Conservation (phyloP, 2,329 filamentous ascomycete species). For the Calycina herbarum region DNA sequence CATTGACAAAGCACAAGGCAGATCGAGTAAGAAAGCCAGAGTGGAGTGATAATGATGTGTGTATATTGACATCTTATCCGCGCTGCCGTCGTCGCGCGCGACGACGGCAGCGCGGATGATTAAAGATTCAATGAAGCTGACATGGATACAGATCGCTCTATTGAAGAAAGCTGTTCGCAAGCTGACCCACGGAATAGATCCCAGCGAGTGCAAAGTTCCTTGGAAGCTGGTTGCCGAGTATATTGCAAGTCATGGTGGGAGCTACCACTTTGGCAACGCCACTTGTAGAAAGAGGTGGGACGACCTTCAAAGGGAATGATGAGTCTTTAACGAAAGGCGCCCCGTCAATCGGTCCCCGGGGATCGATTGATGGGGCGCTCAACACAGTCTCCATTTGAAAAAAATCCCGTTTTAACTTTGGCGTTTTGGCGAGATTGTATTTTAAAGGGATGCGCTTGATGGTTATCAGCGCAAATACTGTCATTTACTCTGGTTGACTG, state of each 20-base stretch:
- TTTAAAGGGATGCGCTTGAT: neutral
- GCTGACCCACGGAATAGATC: conserved; percentile 28
- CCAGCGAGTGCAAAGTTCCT: conserved; percentile 43
- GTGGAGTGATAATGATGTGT: conserved; percentile 65
- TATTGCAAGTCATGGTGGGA: conserved; percentile 52
- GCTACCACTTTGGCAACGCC: conserved; percentile 59
- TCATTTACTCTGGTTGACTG: neutral
- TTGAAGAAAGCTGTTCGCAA: conserved; percentile 46
- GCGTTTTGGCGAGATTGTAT: neutral
- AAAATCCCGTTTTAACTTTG: neutral
- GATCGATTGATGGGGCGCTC: too few relatives aligned
- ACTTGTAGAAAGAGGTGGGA: conserved; percentile 61
- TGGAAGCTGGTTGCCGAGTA: conserved; percentile 60
- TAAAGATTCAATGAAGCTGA: conserved; percentile 7
- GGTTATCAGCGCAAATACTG: too few relatives aligned
- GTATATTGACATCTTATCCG: conserved; percentile 37
- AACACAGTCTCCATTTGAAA: neutral
- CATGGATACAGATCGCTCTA: conserved; percentile 43
- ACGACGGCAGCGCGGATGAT: neutral
- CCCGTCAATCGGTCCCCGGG: too few relatives aligned
- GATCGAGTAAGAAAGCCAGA: conserved; percentile 64
- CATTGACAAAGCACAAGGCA: conserved; percentile 62
- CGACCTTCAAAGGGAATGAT: conserved; percentile 34
- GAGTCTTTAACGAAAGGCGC: neutral
- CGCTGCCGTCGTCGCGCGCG: neutral